Evolutionary conservation across 78 protist species (phyloP).

Genomic region (Emiliania huxleyi): DNA sequence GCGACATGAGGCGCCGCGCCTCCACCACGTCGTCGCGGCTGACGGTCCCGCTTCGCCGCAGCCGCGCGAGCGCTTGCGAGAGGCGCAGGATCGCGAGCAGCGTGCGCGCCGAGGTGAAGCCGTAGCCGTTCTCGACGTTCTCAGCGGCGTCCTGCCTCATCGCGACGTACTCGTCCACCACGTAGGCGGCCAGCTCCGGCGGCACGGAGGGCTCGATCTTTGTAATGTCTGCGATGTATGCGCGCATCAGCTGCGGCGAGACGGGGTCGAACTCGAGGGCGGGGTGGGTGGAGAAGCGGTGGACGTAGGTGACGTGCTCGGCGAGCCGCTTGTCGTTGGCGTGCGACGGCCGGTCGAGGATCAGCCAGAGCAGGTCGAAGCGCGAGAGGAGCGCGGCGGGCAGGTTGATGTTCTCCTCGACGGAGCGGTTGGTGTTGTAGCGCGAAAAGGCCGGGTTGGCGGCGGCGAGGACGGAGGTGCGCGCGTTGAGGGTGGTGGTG

Average conservation of each 20-base stretch:
- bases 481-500: conserved; percentile 98
- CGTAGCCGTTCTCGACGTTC: background rate
- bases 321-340: conserved; percentile 83
- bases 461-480: conserved; percentile 98
- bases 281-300: conserved; percentile 65
- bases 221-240: conserved; percentile 65
- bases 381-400: conserved; percentile 97
- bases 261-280: conserved; percentile 45
- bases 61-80: conserved; percentile 87
- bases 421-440: conserved; percentile 64
- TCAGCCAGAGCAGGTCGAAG: conserved; percentile 90
- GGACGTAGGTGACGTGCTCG: conserved; percentile 90
- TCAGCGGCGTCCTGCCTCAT: conserved; percentile 53
- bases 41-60: conserved; percentile 59
- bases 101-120: conserved; percentile 90
- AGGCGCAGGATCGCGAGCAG: conserved; percentile 93
- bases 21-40: conserved; percentile 77
- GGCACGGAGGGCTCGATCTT: conserved; percentile 70
- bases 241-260: conserved; percentile 63
- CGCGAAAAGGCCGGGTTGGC: conserved; percentile 97
- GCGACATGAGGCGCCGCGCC: conserved; percentile 80
- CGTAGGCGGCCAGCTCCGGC: conserved; percentile 54
- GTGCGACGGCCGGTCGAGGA: conserved; percentile 86
- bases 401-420: conserved; percentile 46
- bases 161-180: conserved; percentile 63